Evolutionary conservation across 2,329 filamentous ascomycete species (phyloP), one percentile per base, ranked within the genome.

Genomic region (Aspergillus pseudoviridinutans): DNA sequence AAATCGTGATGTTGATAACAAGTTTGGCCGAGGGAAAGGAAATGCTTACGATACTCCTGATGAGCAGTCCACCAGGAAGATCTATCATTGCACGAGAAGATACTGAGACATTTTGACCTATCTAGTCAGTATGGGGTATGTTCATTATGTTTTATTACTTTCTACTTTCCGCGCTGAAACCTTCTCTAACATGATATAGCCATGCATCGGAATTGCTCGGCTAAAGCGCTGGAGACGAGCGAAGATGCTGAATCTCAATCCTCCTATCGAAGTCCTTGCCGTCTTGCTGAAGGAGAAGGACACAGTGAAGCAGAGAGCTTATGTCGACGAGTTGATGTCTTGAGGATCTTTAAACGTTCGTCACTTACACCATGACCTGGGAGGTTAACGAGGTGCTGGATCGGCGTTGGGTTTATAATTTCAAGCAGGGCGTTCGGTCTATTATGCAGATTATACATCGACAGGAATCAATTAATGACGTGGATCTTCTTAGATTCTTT

Each of bases 31-130:
- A 12, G 29, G 50, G 7, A 28, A 25, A 14, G 41, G 44, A 42
- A 57, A 28, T 57, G 53, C 20, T n/a, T 24, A 6, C 25, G 3
- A 50, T 49, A 20, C 3, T 53, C 20, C 25, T 28, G 51, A 57
- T 38, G 7, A 12, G 46, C 58, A 79, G 86, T 96, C 38, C 94
- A 97, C 69, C 91, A 96, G 75, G 75, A 87, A 66, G 87, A 81
- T 2, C 71, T 97, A 64, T 82, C 80, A 10, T 64, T 89, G 49
- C 82, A 88, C 56, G 92, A 97, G 80, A 96, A 93, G 79, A 86
- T 97, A 27, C 75, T 97, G 67, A 82, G 93, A 61, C 90, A 96
- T 72, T 99, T 94, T 76, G 94, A 99, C 72, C 88, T 96, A 64
- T 94, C 88, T 69, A 90, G 84, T 59, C 90, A 96, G 68, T 99